phyloP scores from a whole-genome alignment of 2,329 filamentous ascomycete species.

The Epichloe scottii region DNA sequence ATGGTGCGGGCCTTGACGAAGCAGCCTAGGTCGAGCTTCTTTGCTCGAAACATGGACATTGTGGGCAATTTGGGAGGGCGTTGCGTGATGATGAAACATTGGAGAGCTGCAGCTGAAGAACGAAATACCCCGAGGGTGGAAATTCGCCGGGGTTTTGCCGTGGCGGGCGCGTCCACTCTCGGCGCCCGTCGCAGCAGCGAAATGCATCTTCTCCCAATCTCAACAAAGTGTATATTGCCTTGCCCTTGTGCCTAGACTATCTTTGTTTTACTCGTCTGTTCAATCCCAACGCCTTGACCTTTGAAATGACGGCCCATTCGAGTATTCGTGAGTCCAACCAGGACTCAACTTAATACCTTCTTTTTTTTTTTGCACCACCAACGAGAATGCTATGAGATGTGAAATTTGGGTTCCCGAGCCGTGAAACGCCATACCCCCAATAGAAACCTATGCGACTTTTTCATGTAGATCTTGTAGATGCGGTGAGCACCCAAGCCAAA shows the following conservation, averaged over 20 bases:
- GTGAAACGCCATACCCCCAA: neutral
- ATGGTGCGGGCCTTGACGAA: constrained; percentile 79
- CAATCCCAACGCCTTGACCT: no score
- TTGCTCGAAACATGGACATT: constrained; percentile 79
- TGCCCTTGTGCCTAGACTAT: no score
- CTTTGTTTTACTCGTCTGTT: no score
- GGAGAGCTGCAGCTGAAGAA: neutral
- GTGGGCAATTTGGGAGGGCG: constrained; percentile 19
- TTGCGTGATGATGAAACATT: neutral
- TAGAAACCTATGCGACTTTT: neutral
- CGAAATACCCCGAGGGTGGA: neutral
- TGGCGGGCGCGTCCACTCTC: neutral
- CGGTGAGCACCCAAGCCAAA: neutral
- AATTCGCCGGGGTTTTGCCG: neutral
- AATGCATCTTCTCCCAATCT: no score
- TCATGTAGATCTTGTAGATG: neutral
- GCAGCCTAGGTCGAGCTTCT: constrained; percentile 79
- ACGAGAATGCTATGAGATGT: neutral
- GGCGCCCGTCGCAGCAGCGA: no score
- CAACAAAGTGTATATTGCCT: no score
- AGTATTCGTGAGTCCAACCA: neutral
- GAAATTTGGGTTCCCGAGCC: neutral
- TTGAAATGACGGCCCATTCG: no score
- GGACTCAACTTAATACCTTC: neutral
- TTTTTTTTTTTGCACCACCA: neutral